Base-by-base conservation (phyloP, 345 rosid genomes). In the Streptanthus diversifolius region DNA sequence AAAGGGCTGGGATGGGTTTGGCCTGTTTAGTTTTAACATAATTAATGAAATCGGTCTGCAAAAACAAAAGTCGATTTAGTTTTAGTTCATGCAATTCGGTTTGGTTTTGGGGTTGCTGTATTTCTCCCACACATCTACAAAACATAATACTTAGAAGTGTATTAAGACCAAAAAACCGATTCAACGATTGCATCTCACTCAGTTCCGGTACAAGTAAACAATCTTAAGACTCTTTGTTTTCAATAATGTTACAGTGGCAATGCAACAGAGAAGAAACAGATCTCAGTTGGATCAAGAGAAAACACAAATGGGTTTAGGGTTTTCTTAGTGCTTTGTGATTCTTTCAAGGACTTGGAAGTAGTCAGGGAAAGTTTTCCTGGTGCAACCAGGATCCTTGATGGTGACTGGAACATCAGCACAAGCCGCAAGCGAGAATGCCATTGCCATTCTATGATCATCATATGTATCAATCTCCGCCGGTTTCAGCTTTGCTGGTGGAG, bases 371-470 rank as follows among this genome's bases (percentile, higher is more conserved):
- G 99, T 92, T 75, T 95, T 92, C 36, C 88, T 75, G 5, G 97
- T 95, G 81, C 99, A 95, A 63, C 89, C 83, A 1, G 99, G 98
- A 82, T 95, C 99, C 37, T 65, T 92, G 81, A 95, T 92, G 55
- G 96, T 95, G 47, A 95, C 91, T 2, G 96, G 93, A 67, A 95
- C 99, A 25, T 86, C 93, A n/a, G 84, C 90, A 78, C 97, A 95
- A 49, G 98, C 98, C 18, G 98, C 99, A 8, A 95, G 92, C 13
- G 98, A 91, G 83, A 92, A 95, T 7, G 99, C 86, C 99, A 95
- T 92, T 66, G 99, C 99, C 99, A 95, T 95, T 47, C 99, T 82
- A 57, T 92, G 98, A 82, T 95, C 99, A 53, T 95, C 98, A 0
- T 92, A 95, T 7, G 99, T 95, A 80, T 92, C 98, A 17, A 95